Conservation (phyloP, 441 rosid genomes). For the Eruca vesicaria region DNA sequence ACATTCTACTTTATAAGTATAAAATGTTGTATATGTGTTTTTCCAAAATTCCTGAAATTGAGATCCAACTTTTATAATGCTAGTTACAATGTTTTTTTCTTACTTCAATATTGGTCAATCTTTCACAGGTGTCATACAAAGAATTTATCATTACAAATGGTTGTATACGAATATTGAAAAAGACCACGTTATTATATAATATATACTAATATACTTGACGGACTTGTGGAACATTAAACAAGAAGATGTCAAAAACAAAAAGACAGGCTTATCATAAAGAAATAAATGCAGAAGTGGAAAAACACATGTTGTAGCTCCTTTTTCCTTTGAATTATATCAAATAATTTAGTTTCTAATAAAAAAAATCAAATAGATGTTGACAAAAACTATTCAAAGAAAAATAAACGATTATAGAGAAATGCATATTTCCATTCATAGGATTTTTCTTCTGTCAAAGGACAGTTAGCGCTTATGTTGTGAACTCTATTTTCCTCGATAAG, state of each 20-base stretch:
- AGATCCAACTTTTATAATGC: background rate
- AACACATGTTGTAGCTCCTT: slow-evolving; percentile 14
- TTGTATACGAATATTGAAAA: background rate
- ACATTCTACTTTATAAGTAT: background rate
- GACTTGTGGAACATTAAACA: background rate
- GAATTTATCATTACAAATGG: background rate
- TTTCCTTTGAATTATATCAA: background rate
- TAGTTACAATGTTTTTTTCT: background rate
- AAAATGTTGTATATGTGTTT: background rate
- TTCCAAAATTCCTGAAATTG: background rate
- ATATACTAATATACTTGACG: background rate
- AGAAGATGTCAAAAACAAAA: slow-evolving; percentile 19
- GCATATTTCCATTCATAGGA: background rate
- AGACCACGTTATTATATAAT: background rate
- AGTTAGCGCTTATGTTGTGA: slow-evolving; percentile 3
- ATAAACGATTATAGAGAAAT: background rate
- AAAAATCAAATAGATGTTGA: background rate
- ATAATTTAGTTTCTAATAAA: background rate
- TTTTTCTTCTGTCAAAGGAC: background rate
- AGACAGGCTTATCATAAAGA: slow-evolving; percentile 19
- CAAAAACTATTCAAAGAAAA: background rate
- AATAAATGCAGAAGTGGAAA: slow-evolving; percentile 20
- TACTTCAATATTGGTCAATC: background rate
- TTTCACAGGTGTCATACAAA: background rate
- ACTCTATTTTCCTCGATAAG: background rate